Base-by-base conservation (phyloP, 768 basidiomycete species). In the Mycena galopus region DNA sequence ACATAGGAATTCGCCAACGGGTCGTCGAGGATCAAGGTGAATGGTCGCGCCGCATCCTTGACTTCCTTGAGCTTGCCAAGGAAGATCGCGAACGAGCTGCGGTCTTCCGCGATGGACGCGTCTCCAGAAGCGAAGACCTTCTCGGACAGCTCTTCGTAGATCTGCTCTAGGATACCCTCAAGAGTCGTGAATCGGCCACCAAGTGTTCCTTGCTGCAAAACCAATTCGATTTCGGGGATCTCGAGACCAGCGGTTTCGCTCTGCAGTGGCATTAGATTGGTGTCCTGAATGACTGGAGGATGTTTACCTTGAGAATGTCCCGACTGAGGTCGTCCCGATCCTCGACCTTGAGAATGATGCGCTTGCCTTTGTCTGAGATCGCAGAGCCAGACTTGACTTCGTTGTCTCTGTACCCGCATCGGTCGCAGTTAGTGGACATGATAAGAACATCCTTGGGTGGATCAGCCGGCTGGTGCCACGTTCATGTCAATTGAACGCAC, bases 131-230 rank as follows among this genome's bases (percentile, higher is more conserved):
- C 86, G 78, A 97, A 92, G 16, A 93, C 91, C 78, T 98, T 98
- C 71, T 93, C 92, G 32, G 93, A 93, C 12, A 99, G 89, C 79
- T 99, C 97, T 72, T 97, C 96, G 84, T 97, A 96, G 2, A 99
- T 89, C 78, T 99, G 98, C 69, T 94, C 89, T 39, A 99, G 86
- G 65, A 99, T 92, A 25, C 98, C 98, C 82, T 99, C 98, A 25
- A 99, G 86, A 0, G 98, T 99, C 0, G 98, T 99, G 85, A 99
- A 99, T 12, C 98, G 90, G 11, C 98, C 98, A 16, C 98, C 98
- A 4, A 99, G 90, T 0, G 98, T 99, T 6, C 98, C 98, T 21
- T 95, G 91, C 51, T 95, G 92, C 7, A 99, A 90, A 14, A 92
- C 90, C 10, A 99, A 91, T 63, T 98, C 95, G 74, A 99, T 98